Evolutionary conservation across 2,329 filamentous ascomycete genomes (phyloP), one percentile per base, ranked within the genome.

Genomic region (Sclerotinia minor): DNA sequence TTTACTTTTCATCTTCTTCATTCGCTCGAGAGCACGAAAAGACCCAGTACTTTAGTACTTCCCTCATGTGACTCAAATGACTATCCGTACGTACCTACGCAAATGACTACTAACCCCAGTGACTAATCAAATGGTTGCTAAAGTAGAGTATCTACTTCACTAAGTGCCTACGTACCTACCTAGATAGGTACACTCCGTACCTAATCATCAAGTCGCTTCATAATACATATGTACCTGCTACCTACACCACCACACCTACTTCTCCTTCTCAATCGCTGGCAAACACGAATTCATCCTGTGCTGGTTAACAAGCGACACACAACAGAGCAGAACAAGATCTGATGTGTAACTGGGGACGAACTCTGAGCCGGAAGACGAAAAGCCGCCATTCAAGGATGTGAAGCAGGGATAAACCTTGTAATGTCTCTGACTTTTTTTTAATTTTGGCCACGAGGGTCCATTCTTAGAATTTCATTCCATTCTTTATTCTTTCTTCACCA

Each of bases 251-350:
- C 32, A 24, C 24, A 32, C 52, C 32, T 26, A 0, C 45, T n/a
- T 3, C 13, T 41, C 32, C 32, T 24, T 61, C 45, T 61, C 59
- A 50, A 50, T 38, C 45, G 13, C 19, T 6, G 24, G 32, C 44
- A 38, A 38, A 61, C 59, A 61, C 59, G 45, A 61, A 61, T 50
- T 13, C 45, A 38, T 26, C 8, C 45, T 41, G 17, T 41, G 38
- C 38, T 41, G 13, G 21, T 21, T 24, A 9, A 38, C 0, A 24
- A 38, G 21, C 38, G 29, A 5, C 17, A 35, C 24, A 59, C 57
- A 44, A 44, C 35, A 44, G 35, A 35, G 44, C 44, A 61, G 52
- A 21, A 21, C 52, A 54, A 54, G 58, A 49, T 35, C 58, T 61
- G 29, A 61, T 61, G 29, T 50, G 45, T 26, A 61, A 49, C 29